Conservation (phyloP, 2,329 filamentous ascomycete genomes). For the Fusarium sterilihyphosum region DNA sequence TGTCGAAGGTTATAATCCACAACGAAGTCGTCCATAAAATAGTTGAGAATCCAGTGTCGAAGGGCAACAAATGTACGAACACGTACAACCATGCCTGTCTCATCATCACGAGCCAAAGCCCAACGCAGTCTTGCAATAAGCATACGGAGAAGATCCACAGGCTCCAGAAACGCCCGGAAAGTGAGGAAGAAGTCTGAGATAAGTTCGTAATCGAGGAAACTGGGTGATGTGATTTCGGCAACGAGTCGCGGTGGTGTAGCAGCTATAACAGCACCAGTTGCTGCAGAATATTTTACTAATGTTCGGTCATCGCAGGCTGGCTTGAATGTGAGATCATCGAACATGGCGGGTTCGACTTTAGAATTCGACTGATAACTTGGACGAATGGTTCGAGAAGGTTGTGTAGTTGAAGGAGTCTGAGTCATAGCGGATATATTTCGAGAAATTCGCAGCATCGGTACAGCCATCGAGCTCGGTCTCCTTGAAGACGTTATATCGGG, state of each 20-base stretch:
- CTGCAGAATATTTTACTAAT: conserved; percentile 82
- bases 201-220: conserved; percentile 95
- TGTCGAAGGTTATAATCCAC: conserved; percentile 76
- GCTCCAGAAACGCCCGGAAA: conserved; percentile 85
- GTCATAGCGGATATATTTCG: conserved; percentile 33
- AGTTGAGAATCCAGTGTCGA: conserved; percentile 97
- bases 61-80: conserved; percentile 95
- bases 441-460: conserved; percentile 49
- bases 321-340: conserved; percentile 81
- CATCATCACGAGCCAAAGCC: conserved; percentile 82
- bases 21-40: conserved; percentile 95
- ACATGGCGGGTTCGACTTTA: conserved; percentile 78
- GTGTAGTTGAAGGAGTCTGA: conserved; percentile 49
- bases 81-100: conserved; percentile 91
- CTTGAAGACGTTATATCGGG: conserved; percentile 43
- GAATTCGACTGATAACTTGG: conserved; percentile 60
- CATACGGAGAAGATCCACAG: conserved; percentile 81
- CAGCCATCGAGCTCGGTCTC: conserved; percentile 51
- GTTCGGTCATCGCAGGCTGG: conserved; percentile 80
- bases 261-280: conserved; percentile 80
- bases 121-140: conserved; percentile 86
- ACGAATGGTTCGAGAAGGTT: conserved; percentile 54
- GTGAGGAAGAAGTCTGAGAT: conserved; percentile 98
- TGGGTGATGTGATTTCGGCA: conserved; percentile 95
- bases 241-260: conserved; percentile 92